Conservation (phyloP, 2,329 filamentous ascomycete species). For the Helicocarpus griseus region DNA sequence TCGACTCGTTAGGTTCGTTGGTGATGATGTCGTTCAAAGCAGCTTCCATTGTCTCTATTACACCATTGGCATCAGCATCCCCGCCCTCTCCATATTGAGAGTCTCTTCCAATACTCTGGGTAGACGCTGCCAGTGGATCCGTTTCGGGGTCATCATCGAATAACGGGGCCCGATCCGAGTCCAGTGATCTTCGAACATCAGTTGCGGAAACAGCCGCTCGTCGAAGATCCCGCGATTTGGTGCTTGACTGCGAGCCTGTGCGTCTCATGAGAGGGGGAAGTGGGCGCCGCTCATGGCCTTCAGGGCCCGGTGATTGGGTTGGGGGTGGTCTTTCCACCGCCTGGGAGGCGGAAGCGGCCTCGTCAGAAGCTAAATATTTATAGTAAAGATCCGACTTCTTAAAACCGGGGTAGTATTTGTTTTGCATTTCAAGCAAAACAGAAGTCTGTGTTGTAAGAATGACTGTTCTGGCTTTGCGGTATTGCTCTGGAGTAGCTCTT, state of each 20-base stretch:
- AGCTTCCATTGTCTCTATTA: slow-evolving; percentile 87
- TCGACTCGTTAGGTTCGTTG: slow-evolving; percentile 62
- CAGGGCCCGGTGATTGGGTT: slow-evolving; percentile 8
- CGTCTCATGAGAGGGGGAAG: slow-evolving; percentile 38
- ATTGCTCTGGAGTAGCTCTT: slow-evolving; percentile 67
- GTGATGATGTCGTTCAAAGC: slow-evolving; percentile 90
- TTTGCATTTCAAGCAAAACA: slow-evolving; percentile 75
- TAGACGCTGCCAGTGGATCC: slow-evolving; percentile 66
- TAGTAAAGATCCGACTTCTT: slow-evolving; percentile 91
- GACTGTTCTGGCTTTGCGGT: slow-evolving; percentile 69
- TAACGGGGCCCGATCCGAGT: slow-evolving; percentile 51
- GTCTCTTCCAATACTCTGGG: slow-evolving; percentile 70
- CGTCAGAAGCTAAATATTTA: slow-evolving; percentile 87
- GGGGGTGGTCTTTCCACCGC: slow-evolving; percentile 7
- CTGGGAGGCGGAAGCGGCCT: slow-evolving; percentile 33
- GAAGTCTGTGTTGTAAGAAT: slow-evolving; percentile 74
- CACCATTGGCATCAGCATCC: slow-evolving; percentile 57
- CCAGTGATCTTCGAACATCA: slow-evolving; percentile 57
- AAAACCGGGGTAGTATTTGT: slow-evolving; percentile 71
- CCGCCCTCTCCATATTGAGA: slow-evolving; percentile 41
- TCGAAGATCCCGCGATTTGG: slow-evolving; percentile 44
- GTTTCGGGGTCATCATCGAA: slow-evolving; percentile 72
- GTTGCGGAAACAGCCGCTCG: slow-evolving; percentile 52
- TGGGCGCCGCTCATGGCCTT: slow-evolving; percentile 25
- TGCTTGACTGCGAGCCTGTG: slow-evolving; percentile 38